phyloP scores from a whole-genome alignment of 1,284 basidiomycete species.

The Cerioporus squamosus region DNA sequence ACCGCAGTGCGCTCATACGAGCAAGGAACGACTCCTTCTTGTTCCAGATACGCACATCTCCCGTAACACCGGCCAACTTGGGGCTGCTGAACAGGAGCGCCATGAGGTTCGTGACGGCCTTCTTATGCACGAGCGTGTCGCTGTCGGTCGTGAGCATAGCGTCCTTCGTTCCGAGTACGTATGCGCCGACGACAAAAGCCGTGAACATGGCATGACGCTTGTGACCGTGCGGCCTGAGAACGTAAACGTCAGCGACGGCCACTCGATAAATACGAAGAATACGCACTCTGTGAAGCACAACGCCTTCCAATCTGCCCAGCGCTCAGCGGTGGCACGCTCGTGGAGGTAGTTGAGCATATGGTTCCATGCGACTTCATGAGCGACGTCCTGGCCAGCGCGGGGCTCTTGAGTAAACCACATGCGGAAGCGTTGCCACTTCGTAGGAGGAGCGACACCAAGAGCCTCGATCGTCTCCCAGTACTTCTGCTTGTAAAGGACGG shows the following conservation, averaged over 20 bases:
- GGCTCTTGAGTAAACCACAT: constrained; percentile 18
- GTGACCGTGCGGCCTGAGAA: constrained; percentile 25
- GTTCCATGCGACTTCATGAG: constrained; percentile 23
- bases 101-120: constrained; percentile 24
- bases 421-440: constrained; percentile 18
- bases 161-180: constrained; percentile 27
- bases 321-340: constrained; percentile 14
- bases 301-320: constrained; percentile 25
- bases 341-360: constrained; percentile 22
- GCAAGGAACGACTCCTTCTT: constrained; percentile 26
- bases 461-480: constrained; percentile 5
- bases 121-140: constrained; percentile 25
- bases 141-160: constrained; percentile 29
- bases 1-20: constrained; percentile 26
- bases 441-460: background rate
- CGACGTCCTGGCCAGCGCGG: constrained; percentile 16
- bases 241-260: background rate
- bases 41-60: constrained; percentile 27
- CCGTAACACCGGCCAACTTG: constrained; percentile 25
- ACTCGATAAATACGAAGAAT: background rate
- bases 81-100: constrained; percentile 23
- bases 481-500: constrained; percentile 26
- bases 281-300: constrained; percentile 29
- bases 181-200: constrained; percentile 25
- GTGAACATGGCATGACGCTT: constrained; percentile 32